A percentile compares a stretch with the other conserved stretches of the same genome.
These are phyloP conservation scores for Diutina siamensis DNA, from an alignment of 1,139 yeast species.

Conservation along the genomic window DNA sequence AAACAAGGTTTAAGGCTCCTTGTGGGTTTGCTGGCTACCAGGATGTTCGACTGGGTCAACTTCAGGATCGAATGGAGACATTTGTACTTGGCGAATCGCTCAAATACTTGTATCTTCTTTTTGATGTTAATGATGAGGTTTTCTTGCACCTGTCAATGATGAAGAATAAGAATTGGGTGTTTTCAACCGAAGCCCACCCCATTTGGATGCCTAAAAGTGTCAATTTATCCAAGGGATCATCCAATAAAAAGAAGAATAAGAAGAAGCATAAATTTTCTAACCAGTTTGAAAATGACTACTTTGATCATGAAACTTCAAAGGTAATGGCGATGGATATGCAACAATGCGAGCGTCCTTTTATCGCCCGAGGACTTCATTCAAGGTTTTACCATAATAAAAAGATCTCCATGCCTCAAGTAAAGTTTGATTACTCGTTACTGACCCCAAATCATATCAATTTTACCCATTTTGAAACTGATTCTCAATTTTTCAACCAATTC, in stretches of 20 bases:
- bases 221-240: not conserved
- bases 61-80: constrained; percentile 81
- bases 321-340: not conserved
- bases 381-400: not conserved
- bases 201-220: constrained; percentile 40
- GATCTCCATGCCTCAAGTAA: not conserved
- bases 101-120: constrained; percentile 70
- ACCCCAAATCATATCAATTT: not conserved
- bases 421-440: not conserved
- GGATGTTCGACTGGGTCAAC: constrained; percentile 50
- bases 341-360: not conserved
- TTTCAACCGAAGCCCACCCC: constrained; percentile 93
- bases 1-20: constrained; percentile 37
- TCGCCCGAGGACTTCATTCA: not conserved
- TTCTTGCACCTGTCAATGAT: constrained; percentile 24
- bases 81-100: constrained; percentile 81
- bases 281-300: not conserved
- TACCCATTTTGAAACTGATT: not conserved
- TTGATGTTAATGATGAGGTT: constrained; percentile 54
- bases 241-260: not conserved
- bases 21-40: constrained; percentile 83
- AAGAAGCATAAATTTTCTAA: not conserved
- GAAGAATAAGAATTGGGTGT: constrained; percentile 47
- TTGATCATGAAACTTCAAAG: not conserved
- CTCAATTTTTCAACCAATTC: not conserved